Percentiles rank a stretch among this genome's conserved stretches.
phyloP scores from a whole-genome alignment of 2,329 filamentous ascomycete genomes.

The Fusarium austroafricanum region DNA sequence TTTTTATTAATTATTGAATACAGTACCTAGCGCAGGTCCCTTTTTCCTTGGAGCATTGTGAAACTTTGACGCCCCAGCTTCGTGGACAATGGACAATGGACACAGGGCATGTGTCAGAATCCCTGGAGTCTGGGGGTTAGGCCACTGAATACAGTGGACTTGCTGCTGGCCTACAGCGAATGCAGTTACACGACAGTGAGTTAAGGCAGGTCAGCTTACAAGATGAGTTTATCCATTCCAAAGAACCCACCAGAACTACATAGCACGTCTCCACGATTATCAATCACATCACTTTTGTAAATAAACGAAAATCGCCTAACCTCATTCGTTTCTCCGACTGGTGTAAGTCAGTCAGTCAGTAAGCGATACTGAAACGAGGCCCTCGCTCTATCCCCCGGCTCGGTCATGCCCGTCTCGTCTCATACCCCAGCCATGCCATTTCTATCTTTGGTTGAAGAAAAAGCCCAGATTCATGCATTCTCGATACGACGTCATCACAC shows the following conservation, averaged over 20 bases:
- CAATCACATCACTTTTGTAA: conserved; percentile 16
- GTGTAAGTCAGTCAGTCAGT: conserved; percentile 5
- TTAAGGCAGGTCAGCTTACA: not conserved
- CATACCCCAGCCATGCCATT: conserved; percentile 23
- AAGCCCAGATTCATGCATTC: conserved; percentile 28
- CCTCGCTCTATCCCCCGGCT: conserved; percentile 2
- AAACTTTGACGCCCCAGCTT: conserved; percentile 36
- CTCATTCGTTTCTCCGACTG: not conserved
- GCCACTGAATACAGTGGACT: conserved; percentile 1
- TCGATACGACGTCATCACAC: conserved; percentile 36
- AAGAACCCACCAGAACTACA: conserved; percentile 32
- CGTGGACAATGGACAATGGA: conserved; percentile 6
- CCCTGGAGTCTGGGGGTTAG: conserved; percentile 6
- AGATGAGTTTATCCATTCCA: conserved; percentile 15
- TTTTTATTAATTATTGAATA: not conserved
- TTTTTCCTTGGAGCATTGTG: conserved; percentile 25
- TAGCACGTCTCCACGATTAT: conserved; percentile 26
- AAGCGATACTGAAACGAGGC: conserved; percentile 24
- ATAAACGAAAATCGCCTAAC: not conserved
- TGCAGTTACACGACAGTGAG: not conserved
- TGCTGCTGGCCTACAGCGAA: conserved; percentile 21
- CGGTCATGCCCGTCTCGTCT: conserved; percentile 15
- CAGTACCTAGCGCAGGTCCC: conserved; percentile 3
- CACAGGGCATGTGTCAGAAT: conserved; percentile 33
- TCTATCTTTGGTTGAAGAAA: conserved; percentile 28